These are phyloP conservation scores for Tricholoma terreum DNA, from an alignment of 768 basidiomycete genomes.

Conservation along the genomic window DNA sequence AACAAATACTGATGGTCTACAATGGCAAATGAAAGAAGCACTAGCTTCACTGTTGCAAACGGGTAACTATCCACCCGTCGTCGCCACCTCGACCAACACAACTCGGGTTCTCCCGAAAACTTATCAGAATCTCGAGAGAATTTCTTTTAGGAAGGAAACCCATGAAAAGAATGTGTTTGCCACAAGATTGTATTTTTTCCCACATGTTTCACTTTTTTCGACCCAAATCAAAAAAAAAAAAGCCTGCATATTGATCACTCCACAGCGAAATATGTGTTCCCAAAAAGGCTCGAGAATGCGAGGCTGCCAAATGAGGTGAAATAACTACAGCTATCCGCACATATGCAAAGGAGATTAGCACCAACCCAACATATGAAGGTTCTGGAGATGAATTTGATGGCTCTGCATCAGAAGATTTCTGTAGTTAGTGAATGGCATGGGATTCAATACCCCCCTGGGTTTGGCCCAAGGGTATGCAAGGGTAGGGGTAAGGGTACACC, in stretches of 20 bases:
- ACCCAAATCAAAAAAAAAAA: background rate
- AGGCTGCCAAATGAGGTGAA: background rate
- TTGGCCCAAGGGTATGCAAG: no score
- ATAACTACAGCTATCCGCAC: background rate
- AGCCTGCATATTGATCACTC: background rate
- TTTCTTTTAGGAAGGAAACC: no score
- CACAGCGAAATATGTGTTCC: background rate
- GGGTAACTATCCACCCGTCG: no score
- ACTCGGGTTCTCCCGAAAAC: no score
- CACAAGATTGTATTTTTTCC: no score
- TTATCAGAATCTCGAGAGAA: background rate
- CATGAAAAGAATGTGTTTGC: background rate
- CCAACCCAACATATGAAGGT: background rate
- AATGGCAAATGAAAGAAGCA: no score
- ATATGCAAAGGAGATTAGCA: background rate
- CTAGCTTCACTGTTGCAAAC: no score
- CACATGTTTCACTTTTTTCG: background rate
- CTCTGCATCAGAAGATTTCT: slow-evolving; percentile 1
- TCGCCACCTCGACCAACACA: no score
- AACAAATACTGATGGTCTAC: no score
- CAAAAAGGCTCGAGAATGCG: background rate
- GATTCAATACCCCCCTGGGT: no score
- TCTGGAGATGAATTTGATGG: background rate
- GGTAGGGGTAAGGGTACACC: no score
- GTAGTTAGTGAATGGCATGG: no score